Conservation (phyloP, 192 early-diverging fungal genomes). For the Pilaira anomala region DNA sequence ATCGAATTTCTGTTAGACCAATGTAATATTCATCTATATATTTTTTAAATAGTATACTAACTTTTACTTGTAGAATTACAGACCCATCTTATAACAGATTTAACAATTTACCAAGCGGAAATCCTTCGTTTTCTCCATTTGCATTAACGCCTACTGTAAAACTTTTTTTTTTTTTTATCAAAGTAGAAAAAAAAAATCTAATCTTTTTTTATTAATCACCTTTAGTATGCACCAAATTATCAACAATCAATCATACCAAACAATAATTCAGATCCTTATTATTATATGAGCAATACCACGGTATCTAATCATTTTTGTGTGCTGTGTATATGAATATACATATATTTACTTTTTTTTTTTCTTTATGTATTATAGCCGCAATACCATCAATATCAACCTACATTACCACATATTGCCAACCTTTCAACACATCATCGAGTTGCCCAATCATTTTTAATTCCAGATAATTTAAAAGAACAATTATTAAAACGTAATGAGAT, state of each 20-base stretch:
- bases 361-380: slow-evolving; percentile 48
- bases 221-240: neutral
- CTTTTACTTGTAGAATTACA: neutral
- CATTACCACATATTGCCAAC: slow-evolving; percentile 63
- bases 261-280: slow-evolving; percentile 15
- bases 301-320: slow-evolving; percentile 2
- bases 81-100: neutral
- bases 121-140: neutral
- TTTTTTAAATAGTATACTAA: neutral
- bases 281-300: slow-evolving; percentile 11
- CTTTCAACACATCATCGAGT: slow-evolving; percentile 71
- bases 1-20: neutral
- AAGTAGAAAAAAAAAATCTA: neutral
- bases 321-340: neutral
- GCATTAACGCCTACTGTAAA: neutral
- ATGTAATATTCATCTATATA: neutral
- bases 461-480: slow-evolving; percentile 75
- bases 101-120: neutral
- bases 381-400: slow-evolving; percentile 71
- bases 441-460: slow-evolving; percentile 77
- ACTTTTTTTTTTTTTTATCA: neutral
- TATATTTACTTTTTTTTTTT: neutral
- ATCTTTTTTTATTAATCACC: neutral
- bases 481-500: slow-evolving; percentile 65
- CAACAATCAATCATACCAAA: neutral